These are phyloP conservation scores for Ophiocordyceps australis DNA, from an alignment of 2,329 filamentous ascomycete genomes.

Conservation along the genomic window DNA sequence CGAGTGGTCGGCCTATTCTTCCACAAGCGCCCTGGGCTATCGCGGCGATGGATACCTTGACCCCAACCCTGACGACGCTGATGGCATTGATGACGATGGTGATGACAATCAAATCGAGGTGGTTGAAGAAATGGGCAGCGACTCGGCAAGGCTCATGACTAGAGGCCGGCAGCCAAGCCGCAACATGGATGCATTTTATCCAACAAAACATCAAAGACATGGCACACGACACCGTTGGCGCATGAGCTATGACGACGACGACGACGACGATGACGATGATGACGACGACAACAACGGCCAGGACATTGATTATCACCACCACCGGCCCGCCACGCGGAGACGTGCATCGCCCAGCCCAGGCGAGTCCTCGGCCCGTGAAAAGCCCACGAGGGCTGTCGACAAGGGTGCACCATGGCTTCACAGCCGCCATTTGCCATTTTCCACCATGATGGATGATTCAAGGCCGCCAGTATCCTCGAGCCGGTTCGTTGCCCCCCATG, in stretches of 20 bases:
- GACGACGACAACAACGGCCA: constrained; percentile 9
- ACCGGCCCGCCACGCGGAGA: no score
- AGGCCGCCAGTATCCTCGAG: constrained; percentile 15
- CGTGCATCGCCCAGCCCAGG: no score
- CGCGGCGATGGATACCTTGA: background rate
- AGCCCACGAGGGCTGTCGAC: constrained; percentile 10
- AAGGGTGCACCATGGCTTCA: constrained; percentile 12
- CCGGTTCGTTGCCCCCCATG: constrained; percentile 6
- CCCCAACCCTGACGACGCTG: constrained; percentile 1
- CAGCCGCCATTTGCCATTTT: constrained; percentile 7
- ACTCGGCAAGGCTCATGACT: constrained; percentile 3
- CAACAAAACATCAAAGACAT: no score
- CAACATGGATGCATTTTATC: no score
- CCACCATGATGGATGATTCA: constrained; percentile 14
- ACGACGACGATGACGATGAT: constrained; percentile 9
- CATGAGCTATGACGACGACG: constrained; percentile 6
- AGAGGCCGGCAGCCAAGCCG: constrained; percentile 7
- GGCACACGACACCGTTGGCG: no score
- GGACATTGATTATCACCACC: constrained; percentile 6
- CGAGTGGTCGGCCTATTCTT: constrained; percentile 1
- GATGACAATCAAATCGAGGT: constrained; percentile 7
- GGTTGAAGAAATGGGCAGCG: constrained; percentile 8
- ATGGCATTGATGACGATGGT: background rate
- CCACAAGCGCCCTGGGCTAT: constrained; percentile 1
- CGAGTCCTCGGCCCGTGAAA: constrained; percentile 10